Conservation (phyloP, 805 yeast species). For the Hyphopichia homilentoma region DNA sequence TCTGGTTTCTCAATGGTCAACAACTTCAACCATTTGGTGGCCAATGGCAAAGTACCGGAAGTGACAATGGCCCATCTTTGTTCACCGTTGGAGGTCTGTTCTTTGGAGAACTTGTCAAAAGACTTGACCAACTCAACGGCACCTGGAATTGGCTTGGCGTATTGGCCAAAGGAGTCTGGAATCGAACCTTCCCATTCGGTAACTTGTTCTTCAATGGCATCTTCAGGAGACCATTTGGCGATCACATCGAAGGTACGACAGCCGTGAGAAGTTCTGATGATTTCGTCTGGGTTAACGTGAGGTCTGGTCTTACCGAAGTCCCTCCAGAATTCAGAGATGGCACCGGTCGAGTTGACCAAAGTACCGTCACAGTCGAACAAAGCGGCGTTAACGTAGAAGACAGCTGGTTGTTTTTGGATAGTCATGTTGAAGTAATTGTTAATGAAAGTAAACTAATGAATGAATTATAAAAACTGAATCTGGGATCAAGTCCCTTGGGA, state of each 20-base stretch:
- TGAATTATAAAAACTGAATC: not conserved
- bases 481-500: no score
- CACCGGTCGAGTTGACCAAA: constrained; percentile 75
- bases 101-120: constrained; percentile 46
- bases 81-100: constrained; percentile 36
- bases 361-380: constrained; percentile 86
- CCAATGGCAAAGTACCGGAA: constrained; percentile 74
- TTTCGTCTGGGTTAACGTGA: constrained; percentile 64
- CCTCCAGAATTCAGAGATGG: constrained; percentile 81
- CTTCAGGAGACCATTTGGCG: constrained; percentile 69
- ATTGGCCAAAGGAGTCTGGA: constrained; percentile 67
- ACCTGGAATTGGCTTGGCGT: constrained; percentile 75
- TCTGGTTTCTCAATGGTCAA: constrained; percentile 60
- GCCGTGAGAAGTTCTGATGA: constrained; percentile 75
- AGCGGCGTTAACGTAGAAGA: constrained; percentile 42
- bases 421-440: constrained; percentile 20
- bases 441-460: not conserved
- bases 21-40: constrained; percentile 72
- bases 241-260: constrained; percentile 79
- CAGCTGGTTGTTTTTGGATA: constrained; percentile 38
- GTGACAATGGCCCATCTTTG: constrained; percentile 86
- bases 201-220: constrained; percentile 62
- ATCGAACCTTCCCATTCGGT: constrained; percentile 66
- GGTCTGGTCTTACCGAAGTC: constrained; percentile 66
- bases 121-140: constrained; percentile 58